These are phyloP conservation scores for Pseudogymnoascus sp. DNA, from an alignment of 2,329 filamentous ascomycete genomes.

Conservation along the genomic window DNA sequence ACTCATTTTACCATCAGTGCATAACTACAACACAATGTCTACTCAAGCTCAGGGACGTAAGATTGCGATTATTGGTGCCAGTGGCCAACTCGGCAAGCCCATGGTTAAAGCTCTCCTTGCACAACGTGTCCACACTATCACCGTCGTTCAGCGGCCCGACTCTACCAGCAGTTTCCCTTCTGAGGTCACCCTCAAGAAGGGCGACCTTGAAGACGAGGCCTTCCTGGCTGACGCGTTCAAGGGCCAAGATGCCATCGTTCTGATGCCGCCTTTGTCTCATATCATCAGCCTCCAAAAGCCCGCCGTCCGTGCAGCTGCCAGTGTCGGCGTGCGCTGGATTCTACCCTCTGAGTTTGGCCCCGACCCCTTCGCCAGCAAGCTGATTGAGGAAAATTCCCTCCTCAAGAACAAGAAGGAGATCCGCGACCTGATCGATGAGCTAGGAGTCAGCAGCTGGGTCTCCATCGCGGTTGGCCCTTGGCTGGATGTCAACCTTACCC, in stretches of 20 bases:
- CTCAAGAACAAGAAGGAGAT: conserved; percentile 13
- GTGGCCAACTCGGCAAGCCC: conserved; percentile 6
- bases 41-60: conserved; percentile 2
- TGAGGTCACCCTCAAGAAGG: conserved; percentile 31
- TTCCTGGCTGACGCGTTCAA: conserved; percentile 32
- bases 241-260: conserved; percentile 36
- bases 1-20: neutral
- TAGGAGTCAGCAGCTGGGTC: conserved; percentile 33
- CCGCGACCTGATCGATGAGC: conserved; percentile 31
- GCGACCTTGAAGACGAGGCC: conserved; percentile 41
- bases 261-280: conserved; percentile 2
- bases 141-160: conserved; percentile 38
- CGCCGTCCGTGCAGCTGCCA: conserved; percentile 41
- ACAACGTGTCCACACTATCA: conserved; percentile 38
- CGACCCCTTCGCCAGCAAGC: conserved; percentile 26
- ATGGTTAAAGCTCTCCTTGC: neutral
- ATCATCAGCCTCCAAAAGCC: conserved; percentile 35
- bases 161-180: conserved; percentile 34
- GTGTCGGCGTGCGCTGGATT: conserved; percentile 43
- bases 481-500: conserved; percentile 43
- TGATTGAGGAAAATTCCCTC: conserved; percentile 28
- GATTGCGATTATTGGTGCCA: conserved; percentile 9
- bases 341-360: conserved; percentile 41
- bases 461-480: conserved; percentile 39
- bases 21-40: neutral